phyloP scores from a whole-genome alignment of 805 yeast species.

The Metschnikowia continentalis region DNA sequence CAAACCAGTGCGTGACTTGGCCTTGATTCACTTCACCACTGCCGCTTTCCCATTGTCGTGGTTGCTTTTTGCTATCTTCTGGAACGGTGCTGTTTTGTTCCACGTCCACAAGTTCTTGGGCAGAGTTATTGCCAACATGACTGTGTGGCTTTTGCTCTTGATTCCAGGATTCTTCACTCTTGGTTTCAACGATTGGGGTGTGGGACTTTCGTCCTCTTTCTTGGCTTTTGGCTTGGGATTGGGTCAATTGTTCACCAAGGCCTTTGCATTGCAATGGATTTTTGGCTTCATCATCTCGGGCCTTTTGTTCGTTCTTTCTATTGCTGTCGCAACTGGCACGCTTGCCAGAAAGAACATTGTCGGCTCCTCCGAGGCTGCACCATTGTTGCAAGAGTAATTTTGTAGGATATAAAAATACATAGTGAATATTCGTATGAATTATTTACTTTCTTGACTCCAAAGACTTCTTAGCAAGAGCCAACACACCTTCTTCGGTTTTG shows the following conservation, averaged over 20 bases:
- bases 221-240: constrained; percentile 64
- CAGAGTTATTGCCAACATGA: constrained; percentile 64
- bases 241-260: constrained; percentile 63
- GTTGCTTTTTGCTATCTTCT: constrained; percentile 68
- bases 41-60: constrained; percentile 72
- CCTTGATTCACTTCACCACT: constrained; percentile 59
- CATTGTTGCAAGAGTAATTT: constrained; percentile 16
- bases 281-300: constrained; percentile 70
- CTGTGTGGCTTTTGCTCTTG: constrained; percentile 73
- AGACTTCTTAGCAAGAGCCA: constrained; percentile 58
- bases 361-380: constrained; percentile 15
- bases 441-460: constrained; percentile 12
- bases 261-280: constrained; percentile 81
- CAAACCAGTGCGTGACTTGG: constrained; percentile 48
- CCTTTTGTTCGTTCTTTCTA: constrained; percentile 48
- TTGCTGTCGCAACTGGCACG: constrained; percentile 42
- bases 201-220: constrained; percentile 56
- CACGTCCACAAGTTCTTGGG: constrained; percentile 58
- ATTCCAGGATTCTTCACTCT: constrained; percentile 57
- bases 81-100: constrained; percentile 81
- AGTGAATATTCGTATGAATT: background rate
- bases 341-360: constrained; percentile 12
- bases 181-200: constrained; percentile 65
- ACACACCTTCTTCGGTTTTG: constrained; percentile 69
- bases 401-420: background rate